A percentile compares a stretch with the other conserved stretches of the same genome.
These are phyloP conservation scores for Talaromyces verruculosus DNA, from an alignment of 2,329 filamentous ascomycete species.

Conservation along the genomic window DNA sequence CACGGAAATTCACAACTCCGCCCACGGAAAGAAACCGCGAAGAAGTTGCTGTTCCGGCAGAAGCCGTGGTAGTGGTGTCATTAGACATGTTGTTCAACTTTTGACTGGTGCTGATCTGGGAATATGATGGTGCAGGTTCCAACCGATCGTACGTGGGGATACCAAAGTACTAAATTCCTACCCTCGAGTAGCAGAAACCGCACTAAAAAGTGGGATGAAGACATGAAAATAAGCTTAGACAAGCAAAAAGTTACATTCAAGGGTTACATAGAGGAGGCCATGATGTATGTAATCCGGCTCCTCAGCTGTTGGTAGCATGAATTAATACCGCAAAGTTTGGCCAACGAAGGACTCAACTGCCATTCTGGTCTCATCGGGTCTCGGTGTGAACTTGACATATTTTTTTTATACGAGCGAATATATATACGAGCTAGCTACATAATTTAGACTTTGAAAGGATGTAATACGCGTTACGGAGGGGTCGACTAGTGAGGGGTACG, in stretches of 20 bases:
- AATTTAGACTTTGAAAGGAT: neutral
- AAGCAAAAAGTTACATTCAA: conserved; percentile 2
- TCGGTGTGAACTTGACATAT: neutral
- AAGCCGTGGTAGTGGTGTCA: neutral
- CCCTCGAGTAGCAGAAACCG: neutral
- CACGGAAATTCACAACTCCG: conserved; percentile 65
- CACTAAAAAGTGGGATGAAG: neutral
- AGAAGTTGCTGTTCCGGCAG: conserved; percentile 10
- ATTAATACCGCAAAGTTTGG: neutral
- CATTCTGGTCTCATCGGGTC: neutral
- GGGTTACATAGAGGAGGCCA: conserved; percentile 8
- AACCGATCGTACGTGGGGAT: neutral
- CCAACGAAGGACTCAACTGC: neutral
- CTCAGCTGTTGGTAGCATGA: neutral
- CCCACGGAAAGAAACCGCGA: conserved; percentile 41
- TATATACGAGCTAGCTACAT: neutral
- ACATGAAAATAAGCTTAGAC: too few species aligned
- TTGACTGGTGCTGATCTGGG: neutral
- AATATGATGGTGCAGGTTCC: neutral
- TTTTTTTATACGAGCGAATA: neutral
- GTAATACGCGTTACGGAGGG: neutral
- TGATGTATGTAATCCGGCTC: neutral
- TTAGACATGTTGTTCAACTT: neutral
- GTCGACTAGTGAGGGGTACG: neutral
- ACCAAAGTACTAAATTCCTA: conserved; percentile 2